These are phyloP conservation scores for Hypoxylon rubiginosum DNA, from an alignment of 2,329 filamentous ascomycete genomes.

Conservation along the genomic window DNA sequence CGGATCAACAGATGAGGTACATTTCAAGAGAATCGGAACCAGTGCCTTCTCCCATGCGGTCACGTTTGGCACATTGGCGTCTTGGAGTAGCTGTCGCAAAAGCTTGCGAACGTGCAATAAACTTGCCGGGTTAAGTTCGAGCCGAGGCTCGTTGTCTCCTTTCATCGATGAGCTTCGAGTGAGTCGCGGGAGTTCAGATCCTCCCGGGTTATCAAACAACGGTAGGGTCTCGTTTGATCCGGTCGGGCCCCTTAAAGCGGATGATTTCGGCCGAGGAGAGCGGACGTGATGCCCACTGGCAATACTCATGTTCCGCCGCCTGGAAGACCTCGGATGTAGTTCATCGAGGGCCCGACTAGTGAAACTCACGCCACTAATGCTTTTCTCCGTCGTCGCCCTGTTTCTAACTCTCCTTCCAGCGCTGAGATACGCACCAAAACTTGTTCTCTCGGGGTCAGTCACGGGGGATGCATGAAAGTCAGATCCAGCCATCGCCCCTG, in stretches of 20 bases:
- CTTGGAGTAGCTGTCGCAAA: conserved; percentile 84
- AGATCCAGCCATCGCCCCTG: conserved; percentile 78
- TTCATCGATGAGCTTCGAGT: conserved; percentile 88
- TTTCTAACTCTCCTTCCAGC: conserved; percentile 81
- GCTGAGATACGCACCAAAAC: conserved; percentile 78
- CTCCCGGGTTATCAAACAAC: conserved; percentile 59
- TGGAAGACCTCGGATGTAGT: conserved; percentile 70
- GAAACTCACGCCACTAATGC: conserved; percentile 77
- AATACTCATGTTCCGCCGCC: conserved; percentile 86
- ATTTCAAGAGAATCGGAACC: conserved; percentile 88
- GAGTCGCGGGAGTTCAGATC: conserved; percentile 63
- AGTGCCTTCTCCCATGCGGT: conserved; percentile 90
- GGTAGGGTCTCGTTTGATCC: conserved; percentile 66
- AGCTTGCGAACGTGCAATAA: conserved; percentile 89
- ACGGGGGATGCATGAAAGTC: conserved; percentile 71
- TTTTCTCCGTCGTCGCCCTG: conserved; percentile 78
- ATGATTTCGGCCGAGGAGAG: conserved; percentile 77
- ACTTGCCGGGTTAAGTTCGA: conserved; percentile 89
- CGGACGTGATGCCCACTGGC: conserved; percentile 80
- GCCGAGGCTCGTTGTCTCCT: conserved; percentile 77
- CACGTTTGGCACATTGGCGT: conserved; percentile 78
- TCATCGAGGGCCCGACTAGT: conserved; percentile 79
- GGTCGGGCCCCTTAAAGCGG: conserved; percentile 68
- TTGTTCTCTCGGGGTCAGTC: conserved; percentile 80
- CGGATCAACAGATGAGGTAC: conserved; percentile 94